Conservation (phyloP, 202 grass and related monocot genomes). For the Digitaria exilis region DNA sequence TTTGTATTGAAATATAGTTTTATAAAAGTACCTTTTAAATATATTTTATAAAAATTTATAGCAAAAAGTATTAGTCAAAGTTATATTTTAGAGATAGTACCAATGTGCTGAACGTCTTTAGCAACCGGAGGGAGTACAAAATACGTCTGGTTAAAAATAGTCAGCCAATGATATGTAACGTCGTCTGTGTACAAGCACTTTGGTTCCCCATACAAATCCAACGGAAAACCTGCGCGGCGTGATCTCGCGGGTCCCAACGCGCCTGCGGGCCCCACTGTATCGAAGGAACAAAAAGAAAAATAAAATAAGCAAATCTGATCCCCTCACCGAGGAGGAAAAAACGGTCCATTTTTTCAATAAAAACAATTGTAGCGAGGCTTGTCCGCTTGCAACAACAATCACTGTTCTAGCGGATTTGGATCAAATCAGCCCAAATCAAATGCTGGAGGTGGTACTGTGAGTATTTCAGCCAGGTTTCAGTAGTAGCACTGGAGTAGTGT, state of each 20-base stretch:
- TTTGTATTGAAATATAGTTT: too few species aligned
- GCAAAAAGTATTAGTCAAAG: too few species aligned
- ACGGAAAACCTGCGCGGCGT: background rate
- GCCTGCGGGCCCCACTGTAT: background rate
- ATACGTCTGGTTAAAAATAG: too few species aligned
- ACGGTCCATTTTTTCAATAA: background rate
- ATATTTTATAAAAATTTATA: too few species aligned
- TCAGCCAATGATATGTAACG: too few species aligned
- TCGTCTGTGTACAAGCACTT: background rate
- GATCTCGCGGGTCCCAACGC: slow-evolving; percentile 5
- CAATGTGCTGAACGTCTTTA: too few species aligned
- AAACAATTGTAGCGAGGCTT: background rate
- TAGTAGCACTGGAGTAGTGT: background rate
- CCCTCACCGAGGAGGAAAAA: background rate
- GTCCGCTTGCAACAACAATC: background rate
- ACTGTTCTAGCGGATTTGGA: background rate
- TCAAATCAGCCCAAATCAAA: background rate
- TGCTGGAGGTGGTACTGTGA: background rate
- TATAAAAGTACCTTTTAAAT: too few species aligned
- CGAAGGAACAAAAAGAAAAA: slow-evolving; percentile 16
- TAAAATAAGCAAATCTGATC: slow-evolving; percentile 4
- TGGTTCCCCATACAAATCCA: background rate
- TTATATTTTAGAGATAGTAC: too few species aligned
- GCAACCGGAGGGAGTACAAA: too few species aligned
- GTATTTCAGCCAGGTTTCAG: background rate